Percentiles rank a stretch among this genome's conserved stretches.
These are phyloP conservation scores for Pestalotiopsis sp. DNA, from an alignment of 2,329 filamentous ascomycete genomes.

Conservation along the genomic window DNA sequence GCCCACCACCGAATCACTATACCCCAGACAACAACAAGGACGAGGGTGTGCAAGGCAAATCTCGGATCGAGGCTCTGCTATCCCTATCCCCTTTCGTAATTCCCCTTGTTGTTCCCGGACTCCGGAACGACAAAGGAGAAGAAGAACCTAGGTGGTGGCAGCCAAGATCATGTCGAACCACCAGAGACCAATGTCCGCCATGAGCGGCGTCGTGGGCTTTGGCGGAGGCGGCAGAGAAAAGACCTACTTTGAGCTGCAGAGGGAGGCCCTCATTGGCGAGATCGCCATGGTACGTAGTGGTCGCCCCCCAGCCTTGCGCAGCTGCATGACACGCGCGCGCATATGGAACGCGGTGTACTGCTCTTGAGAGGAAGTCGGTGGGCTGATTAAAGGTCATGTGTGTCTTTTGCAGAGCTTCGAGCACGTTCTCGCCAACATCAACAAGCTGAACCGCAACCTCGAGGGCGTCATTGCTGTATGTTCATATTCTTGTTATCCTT, in stretches of 20 bases:
- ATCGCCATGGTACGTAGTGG: constrained; percentile 66
- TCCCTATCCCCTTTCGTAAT: neutral
- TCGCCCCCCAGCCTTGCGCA: neutral
- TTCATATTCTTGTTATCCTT: constrained; percentile 14
- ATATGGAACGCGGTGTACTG: neutral
- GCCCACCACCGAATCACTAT: neutral
- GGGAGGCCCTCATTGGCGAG: constrained; percentile 70
- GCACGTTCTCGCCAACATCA: constrained; percentile 92
- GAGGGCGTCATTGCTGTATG: constrained; percentile 87
- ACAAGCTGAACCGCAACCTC: constrained; percentile 88
- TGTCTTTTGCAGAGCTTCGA: constrained; percentile 66
- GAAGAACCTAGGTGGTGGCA: neutral
- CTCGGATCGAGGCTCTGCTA: neutral
- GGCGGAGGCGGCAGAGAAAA: constrained; percentile 42
- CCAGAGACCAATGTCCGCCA: constrained; percentile 15
- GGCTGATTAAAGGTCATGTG: neutral
- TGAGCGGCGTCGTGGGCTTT: constrained; percentile 17
- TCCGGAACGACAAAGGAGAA: neutral
- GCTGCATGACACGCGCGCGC: neutral
- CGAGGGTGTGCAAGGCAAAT: neutral
- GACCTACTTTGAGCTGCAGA: constrained; percentile 76
- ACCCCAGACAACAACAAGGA: neutral
- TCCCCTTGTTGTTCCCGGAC: neutral
- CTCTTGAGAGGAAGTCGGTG: neutral
- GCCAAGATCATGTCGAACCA: neutral